Evolutionary conservation across 805 yeast genomes (phyloP).

Genomic region (Myxozyma melibiosi): DNA sequence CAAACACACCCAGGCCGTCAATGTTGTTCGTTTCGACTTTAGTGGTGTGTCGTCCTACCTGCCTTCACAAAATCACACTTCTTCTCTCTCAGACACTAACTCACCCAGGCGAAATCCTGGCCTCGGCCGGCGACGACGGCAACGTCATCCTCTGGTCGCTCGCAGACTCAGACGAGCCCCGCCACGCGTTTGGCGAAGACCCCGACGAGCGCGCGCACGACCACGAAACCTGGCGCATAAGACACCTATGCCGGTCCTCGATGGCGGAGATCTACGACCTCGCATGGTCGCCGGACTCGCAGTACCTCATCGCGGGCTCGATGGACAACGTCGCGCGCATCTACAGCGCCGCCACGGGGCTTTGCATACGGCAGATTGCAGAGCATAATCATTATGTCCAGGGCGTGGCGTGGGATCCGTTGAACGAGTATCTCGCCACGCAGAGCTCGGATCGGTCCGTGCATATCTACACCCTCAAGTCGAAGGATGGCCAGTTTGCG

Average conservation of each 20-base stretch:
- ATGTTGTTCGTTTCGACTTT: conserved; percentile 79
- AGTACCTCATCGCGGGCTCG: conserved; percentile 79
- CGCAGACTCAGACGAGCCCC: conserved; percentile 17
- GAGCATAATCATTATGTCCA: conserved; percentile 91
- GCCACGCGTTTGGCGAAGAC: conserved; percentile 31
- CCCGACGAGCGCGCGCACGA: conserved; percentile 27
- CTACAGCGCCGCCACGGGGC: conserved; percentile 60
- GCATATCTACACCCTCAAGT: conserved; percentile 59
- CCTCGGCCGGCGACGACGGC: conserved; percentile 96
- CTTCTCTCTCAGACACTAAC: not conserved
- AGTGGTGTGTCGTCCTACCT: conserved; percentile 47
- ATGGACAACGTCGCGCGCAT: conserved; percentile 85
- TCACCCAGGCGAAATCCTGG: conserved; percentile 52
- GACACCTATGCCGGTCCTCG: conserved; percentile 59
- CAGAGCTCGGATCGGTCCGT: conserved; percentile 89
- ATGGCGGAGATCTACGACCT: conserved; percentile 84
- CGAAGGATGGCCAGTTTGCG: conserved; percentile 41
- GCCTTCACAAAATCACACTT: not conserved
- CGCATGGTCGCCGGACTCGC: conserved; percentile 88
- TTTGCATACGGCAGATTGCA: conserved; percentile 58
- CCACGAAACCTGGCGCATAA: conserved; percentile 74
- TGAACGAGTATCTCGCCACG: conserved; percentile 71
- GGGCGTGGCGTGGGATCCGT: conserved; percentile 96
- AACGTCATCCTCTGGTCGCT: conserved; percentile 77
- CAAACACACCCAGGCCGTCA: conserved; percentile 93